Percentiles rank a stretch among this genome's conserved stretches.
Evolutionary conservation across 805 yeast species (phyloP).

Genomic region (Ogataea paradorogensis): DNA sequence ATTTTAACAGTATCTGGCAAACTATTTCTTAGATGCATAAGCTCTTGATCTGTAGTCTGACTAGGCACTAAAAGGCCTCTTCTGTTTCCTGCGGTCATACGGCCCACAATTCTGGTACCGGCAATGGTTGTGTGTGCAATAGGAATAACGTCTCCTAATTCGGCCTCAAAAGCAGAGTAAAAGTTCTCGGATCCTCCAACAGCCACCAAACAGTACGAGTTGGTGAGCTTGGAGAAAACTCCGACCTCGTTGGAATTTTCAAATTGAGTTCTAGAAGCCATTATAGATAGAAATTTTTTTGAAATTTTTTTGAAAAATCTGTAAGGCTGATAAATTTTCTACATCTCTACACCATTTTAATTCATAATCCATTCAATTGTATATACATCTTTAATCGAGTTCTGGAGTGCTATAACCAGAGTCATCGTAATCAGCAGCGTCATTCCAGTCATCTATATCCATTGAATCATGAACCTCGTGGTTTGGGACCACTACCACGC

Average conservation of each 20-base stretch:
- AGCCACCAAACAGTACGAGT: slow-evolving; percentile 93
- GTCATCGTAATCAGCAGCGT: slow-evolving; percentile 56
- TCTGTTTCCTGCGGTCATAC: slow-evolving; percentile 98
- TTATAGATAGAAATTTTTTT: slow-evolving; percentile 19
- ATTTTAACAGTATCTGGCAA: slow-evolving; percentile 93
- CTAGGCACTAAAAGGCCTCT: slow-evolving; percentile 96
- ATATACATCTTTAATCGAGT: slow-evolving; percentile 19
- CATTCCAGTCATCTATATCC: slow-evolving; percentile 59
- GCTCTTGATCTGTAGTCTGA: slow-evolving; percentile 97
- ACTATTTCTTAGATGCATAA: slow-evolving; percentile 94
- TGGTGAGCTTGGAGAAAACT: slow-evolving; percentile 91
- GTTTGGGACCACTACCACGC: slow-evolving; percentile 80
- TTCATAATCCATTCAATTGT: background rate
- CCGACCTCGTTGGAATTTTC: slow-evolving; percentile 90
- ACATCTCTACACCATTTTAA: slow-evolving; percentile 3
- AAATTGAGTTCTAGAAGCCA: slow-evolving; percentile 76
- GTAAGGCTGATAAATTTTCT: background rate
- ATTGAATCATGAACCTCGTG: slow-evolving; percentile 62
- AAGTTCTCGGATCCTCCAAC: slow-evolving; percentile 88
- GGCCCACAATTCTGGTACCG: slow-evolving; percentile 95
- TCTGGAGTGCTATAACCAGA: slow-evolving; percentile 34
- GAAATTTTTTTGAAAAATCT: slow-evolving; percentile 1
- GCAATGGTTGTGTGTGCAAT: slow-evolving; percentile 97
- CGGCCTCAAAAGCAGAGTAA: slow-evolving; percentile 95
- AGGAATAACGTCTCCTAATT: slow-evolving; percentile 93